These are phyloP conservation scores for Porpolomopsis calyptriformis DNA, from an alignment of 768 basidiomycete species.

Conservation along the genomic window DNA sequence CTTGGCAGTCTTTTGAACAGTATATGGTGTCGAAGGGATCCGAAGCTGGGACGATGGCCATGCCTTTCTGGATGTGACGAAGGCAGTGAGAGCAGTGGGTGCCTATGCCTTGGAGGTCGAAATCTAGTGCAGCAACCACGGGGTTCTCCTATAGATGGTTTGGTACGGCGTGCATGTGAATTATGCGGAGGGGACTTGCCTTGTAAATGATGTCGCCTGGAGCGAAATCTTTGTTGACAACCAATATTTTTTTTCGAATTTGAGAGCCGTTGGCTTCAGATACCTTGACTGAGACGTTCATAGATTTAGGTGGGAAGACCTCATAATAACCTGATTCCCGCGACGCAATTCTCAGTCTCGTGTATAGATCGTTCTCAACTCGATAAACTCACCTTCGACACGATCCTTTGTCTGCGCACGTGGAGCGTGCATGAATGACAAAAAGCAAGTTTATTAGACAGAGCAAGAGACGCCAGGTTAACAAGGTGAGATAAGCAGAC, in stretches of 20 bases:
- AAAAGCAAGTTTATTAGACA: slow-evolving; percentile 42
- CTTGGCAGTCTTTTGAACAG: slow-evolving; percentile 63
- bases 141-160: slow-evolving; percentile 51
- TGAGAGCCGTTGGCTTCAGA: slow-evolving; percentile 15
- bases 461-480: slow-evolving; percentile 5
- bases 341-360: slow-evolving; percentile 11
- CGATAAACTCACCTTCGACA: slow-evolving; percentile 59
- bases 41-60: slow-evolving; percentile 33
- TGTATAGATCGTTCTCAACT: slow-evolving; percentile 3
- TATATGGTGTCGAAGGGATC: slow-evolving; percentile 53
- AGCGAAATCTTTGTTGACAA: slow-evolving; percentile 56
- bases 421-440: slow-evolving; percentile 15
- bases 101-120: slow-evolving; percentile 56
- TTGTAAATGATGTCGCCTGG: slow-evolving; percentile 71
- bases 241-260: slow-evolving; percentile 41
- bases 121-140: slow-evolving; percentile 59
- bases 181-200: slow-evolving; percentile 27
- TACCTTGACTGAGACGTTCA: slow-evolving; percentile 52
- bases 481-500: slow-evolving; percentile 4
- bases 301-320: slow-evolving; percentile 60
- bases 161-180: slow-evolving; percentile 4
- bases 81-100: slow-evolving; percentile 70
- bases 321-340: slow-evolving; percentile 58
- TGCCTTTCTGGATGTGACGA: slow-evolving; percentile 38
- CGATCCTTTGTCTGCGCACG: slow-evolving; percentile 46